Evolutionary conservation across 176 grass and related monocot species (phyloP).

Genomic region (Alloteropsis semialata): DNA sequence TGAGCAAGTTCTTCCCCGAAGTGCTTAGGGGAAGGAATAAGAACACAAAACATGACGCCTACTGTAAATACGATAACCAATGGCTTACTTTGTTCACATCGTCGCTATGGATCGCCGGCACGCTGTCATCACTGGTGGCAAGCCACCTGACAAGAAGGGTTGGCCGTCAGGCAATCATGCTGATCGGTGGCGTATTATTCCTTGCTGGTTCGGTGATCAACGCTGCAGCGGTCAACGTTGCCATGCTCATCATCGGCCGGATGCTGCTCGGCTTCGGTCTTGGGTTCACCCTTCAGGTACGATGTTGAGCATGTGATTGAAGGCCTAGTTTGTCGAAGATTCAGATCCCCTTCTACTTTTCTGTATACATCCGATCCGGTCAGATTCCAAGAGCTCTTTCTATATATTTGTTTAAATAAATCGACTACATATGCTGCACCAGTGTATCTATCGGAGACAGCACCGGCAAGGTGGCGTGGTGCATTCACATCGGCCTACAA

Average conservation of each 20-base stretch:
- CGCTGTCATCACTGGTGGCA: constrained; percentile 35
- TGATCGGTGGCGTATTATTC: constrained; percentile 46
- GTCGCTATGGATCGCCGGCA: constrained; percentile 45
- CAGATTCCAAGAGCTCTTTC: too few relatives aligned
- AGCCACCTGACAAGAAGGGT: constrained; percentile 29
- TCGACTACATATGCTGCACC: constrained; percentile 21
- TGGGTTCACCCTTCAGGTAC: constrained; percentile 42
- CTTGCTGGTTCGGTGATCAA: constrained; percentile 33
- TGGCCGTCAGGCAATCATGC: constrained; percentile 38
- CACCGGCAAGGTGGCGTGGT: constrained; percentile 66
- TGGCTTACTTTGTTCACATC: constrained; percentile 54
- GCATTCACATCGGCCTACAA: constrained; percentile 68
- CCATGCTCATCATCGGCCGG: constrained; percentile 61
- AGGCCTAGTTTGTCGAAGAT: too few relatives aligned
- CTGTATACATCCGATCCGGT: too few relatives aligned
- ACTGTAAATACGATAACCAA: constrained; percentile 45
- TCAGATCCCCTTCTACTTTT: too few relatives aligned
- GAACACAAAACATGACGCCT: constrained; percentile 22
- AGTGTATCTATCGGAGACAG: constrained; percentile 70
- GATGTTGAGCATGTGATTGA: too few relatives aligned
- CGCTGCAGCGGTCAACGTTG: constrained; percentile 44
- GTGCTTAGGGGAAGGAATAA: constrained; percentile 36
- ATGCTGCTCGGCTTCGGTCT: constrained; percentile 53
- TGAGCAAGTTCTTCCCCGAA: constrained; percentile 38
- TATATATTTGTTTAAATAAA: too few relatives aligned